phyloP scores from a whole-genome alignment of 129 eudicot species.

The Tanacetum coccineum region DNA sequence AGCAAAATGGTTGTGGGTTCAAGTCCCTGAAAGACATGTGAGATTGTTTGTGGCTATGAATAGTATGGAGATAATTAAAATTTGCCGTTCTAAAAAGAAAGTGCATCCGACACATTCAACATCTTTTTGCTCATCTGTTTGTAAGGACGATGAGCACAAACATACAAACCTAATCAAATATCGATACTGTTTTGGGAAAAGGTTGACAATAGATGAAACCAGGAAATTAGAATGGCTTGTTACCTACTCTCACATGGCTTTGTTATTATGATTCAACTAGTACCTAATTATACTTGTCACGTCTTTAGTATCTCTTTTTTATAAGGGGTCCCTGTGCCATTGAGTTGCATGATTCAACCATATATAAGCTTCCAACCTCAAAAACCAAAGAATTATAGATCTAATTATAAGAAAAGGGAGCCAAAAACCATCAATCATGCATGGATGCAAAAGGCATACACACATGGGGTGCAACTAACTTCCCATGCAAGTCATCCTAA shows the following conservation, averaged over 20 bases:
- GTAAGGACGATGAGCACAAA: no score
- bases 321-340: background rate
- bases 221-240: background rate
- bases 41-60: no score
- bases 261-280: slow-evolving; percentile 3
- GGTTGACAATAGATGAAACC: no score
- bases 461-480: background rate
- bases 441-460: slow-evolving; percentile 6
- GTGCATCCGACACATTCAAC: no score
- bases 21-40: no score
- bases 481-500: no score
- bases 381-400: background rate
- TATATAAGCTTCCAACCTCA: slow-evolving; percentile 8
- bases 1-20: no score
- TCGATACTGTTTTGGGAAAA: no score
- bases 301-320: background rate
- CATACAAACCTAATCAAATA: no score
- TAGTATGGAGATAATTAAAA: no score
- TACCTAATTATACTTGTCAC: background rate
- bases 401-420: background rate
- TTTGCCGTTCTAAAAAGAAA: no score
- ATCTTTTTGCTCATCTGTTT: no score
- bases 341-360: background rate
- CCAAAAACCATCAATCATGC: background rate
- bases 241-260: slow-evolving; percentile 11